Evolutionary conservation across 805 yeast species (phyloP).

Genomic region (Sporopachydermia quercuum): DNA sequence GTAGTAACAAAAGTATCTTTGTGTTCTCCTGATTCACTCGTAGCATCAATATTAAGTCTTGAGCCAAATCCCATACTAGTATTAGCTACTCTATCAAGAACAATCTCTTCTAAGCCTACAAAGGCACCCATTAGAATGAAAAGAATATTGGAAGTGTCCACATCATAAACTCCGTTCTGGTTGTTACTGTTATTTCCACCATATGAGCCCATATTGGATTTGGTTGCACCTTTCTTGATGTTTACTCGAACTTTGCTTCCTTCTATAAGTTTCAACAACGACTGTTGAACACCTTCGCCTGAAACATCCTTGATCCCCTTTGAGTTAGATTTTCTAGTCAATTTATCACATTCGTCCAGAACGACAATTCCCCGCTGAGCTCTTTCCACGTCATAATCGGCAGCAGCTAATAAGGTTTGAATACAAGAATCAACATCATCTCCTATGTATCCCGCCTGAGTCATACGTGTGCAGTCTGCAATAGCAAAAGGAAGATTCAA

Average conservation of each 20-base stretch:
- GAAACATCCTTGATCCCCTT: conserved; percentile 42
- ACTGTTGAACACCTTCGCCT: conserved; percentile 55
- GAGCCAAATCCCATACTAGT: conserved; percentile 15
- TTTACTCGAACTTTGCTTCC: conserved; percentile 37
- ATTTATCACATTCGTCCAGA: conserved; percentile 43
- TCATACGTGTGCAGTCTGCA: conserved; percentile 45
- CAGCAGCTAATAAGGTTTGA: conserved; percentile 32
- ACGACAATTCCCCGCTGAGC: conserved; percentile 46
- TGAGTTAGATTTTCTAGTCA: conserved; percentile 32
- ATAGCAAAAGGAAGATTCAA: conserved; percentile 43
- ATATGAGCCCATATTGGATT: conserved; percentile 4
- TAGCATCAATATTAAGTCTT: not conserved
- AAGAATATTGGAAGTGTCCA: conserved; percentile 40
- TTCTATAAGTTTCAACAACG: conserved; percentile 39
- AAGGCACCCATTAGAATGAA: conserved; percentile 50
- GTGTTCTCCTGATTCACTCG: conserved; percentile 6
- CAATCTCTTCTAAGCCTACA: conserved; percentile 38
- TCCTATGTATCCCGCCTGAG: conserved; percentile 54
- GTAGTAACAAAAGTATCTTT: conserved; percentile 1
- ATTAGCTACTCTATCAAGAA: conserved; percentile 24
- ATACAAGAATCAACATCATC: conserved; percentile 48
- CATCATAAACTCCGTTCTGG: conserved; percentile 28
- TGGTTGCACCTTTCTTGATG: conserved; percentile 23
- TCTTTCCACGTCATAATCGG: conserved; percentile 33
- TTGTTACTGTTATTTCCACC: conserved; percentile 12